Evolutionary conservation across 2,329 filamentous ascomycete species (phyloP).

Genomic region (Fusarium pininemorale): DNA sequence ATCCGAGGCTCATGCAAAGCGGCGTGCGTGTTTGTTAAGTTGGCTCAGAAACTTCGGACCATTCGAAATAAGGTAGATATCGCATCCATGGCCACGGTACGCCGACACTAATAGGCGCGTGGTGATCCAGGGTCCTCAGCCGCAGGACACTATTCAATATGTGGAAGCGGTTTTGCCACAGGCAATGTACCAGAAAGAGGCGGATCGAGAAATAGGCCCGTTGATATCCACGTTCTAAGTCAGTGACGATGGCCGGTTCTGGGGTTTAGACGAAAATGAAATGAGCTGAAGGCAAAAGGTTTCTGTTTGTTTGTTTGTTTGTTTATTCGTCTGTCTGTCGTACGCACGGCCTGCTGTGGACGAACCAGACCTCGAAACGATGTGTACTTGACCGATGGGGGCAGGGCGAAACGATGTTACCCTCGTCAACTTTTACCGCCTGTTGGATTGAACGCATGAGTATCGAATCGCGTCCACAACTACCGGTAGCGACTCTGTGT

Average conservation of each 20-base stretch:
- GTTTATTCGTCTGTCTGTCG: background rate
- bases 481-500: background rate
- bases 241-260: background rate
- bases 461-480: background rate
- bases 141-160: conserved; percentile 9
- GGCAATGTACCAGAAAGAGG: background rate
- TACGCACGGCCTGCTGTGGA: background rate
- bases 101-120: conserved; percentile 6
- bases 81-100: conserved; percentile 1
- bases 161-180: conserved; percentile 22
- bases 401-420: background rate
- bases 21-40: conserved; percentile 6
- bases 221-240: background rate
- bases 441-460: conserved; percentile 1
- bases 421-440: conserved; percentile 12
- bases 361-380: background rate
- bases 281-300: background rate
- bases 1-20: background rate
- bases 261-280: background rate
- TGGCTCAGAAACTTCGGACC: background rate
- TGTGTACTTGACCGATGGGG: background rate
- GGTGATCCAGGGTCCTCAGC: conserved; percentile 19
- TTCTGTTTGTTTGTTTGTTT: background rate
- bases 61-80: background rate
- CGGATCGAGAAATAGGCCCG: background rate